Percentiles rank a stretch among this genome's conserved stretches.
These are phyloP conservation scores for Plasmodium chabaudi DNA, from an alignment of 169 alveolate genomes.

Conservation along the genomic window DNA sequence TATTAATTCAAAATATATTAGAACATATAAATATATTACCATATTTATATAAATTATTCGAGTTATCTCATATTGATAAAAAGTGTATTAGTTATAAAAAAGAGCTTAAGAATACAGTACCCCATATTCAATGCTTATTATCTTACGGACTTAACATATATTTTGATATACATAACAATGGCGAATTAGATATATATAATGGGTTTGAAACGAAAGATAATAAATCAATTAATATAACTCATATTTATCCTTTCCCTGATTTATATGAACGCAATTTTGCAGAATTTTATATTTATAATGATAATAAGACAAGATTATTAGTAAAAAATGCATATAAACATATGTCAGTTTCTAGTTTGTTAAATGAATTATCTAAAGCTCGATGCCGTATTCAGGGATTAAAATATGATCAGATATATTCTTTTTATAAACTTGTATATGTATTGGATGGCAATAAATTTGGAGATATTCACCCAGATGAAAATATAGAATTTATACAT, in stretches of 20 bases:
- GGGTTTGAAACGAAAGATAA: constrained; percentile 41
- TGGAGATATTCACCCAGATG: constrained; percentile 9
- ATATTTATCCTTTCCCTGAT: constrained; percentile 50
- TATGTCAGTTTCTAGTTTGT: constrained; percentile 48
- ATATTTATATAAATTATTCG: constrained; percentile 66
- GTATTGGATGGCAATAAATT: constrained; percentile 14
- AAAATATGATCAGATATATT: constrained; percentile 28
- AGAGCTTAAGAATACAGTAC: constrained; percentile 41
- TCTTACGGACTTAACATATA: constrained; percentile 59
- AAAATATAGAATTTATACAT: constrained; percentile 15
- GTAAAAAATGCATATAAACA: constrained; percentile 64
- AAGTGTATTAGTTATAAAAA: constrained; percentile 49
- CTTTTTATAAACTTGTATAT: constrained; percentile 41
- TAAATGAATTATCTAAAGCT: constrained; percentile 66
- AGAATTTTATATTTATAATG: constrained; percentile 38
- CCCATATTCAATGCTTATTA: constrained; percentile 75
- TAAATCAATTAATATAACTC: constrained; percentile 55
- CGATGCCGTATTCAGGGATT: constrained; percentile 57
- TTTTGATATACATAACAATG: constrained; percentile 45
- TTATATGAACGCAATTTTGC: constrained; percentile 63
- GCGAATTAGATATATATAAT: constrained; percentile 30
- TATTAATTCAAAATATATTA: constrained; percentile 61
- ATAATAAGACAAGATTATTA: constrained; percentile 24
- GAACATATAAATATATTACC: constrained; percentile 49
- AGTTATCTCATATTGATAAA: constrained; percentile 60